Percentiles rank a stretch among this genome's conserved stretches.
These are phyloP conservation scores for Megacollybia marginata DNA, from an alignment of 768 basidiomycete species.

Conservation along the genomic window DNA sequence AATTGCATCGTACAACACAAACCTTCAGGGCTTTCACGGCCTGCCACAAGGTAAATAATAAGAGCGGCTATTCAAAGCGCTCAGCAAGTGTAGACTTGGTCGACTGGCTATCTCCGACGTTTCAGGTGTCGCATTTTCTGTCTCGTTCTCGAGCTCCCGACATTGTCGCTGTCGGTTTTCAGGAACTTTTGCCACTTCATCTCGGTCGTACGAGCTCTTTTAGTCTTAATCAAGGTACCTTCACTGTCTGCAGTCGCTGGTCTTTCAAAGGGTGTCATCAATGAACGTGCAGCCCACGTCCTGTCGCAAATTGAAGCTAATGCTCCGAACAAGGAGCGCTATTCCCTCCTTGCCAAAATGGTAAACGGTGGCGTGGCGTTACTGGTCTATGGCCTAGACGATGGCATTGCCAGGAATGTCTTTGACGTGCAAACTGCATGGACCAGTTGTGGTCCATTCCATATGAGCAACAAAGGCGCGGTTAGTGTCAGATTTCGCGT, in stretches of 20 bases:
- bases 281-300: conserved; percentile 64
- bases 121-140: conserved; percentile 70
- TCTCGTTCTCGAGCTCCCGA: conserved; percentile 66
- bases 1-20: conserved; percentile 88
- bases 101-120: conserved; percentile 83
- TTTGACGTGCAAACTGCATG: conserved; percentile 66
- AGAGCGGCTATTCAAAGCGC: no score
- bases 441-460: conserved; percentile 64
- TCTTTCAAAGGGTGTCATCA: conserved; percentile 60
- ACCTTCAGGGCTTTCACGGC: conserved; percentile 56
- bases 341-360: conserved; percentile 69
- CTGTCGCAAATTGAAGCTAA: conserved; percentile 65
- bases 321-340: conserved; percentile 65
- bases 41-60: background rate
- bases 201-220: conserved; percentile 57
- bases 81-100: conserved; percentile 49
- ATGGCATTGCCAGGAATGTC: conserved; percentile 49
- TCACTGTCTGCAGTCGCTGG: conserved; percentile 56
- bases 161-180: conserved; percentile 86
- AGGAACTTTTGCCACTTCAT: conserved; percentile 87
- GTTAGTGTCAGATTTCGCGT: conserved; percentile 83
- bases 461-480: conserved; percentile 94
- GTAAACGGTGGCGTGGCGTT: conserved; percentile 86
- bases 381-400: conserved; percentile 79
- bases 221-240: background rate